Percentiles rank a stretch among this genome's conserved stretches.
These are phyloP conservation scores for Apostasia ramifera DNA, from an alignment of 106 monocot species.

Conservation along the genomic window DNA sequence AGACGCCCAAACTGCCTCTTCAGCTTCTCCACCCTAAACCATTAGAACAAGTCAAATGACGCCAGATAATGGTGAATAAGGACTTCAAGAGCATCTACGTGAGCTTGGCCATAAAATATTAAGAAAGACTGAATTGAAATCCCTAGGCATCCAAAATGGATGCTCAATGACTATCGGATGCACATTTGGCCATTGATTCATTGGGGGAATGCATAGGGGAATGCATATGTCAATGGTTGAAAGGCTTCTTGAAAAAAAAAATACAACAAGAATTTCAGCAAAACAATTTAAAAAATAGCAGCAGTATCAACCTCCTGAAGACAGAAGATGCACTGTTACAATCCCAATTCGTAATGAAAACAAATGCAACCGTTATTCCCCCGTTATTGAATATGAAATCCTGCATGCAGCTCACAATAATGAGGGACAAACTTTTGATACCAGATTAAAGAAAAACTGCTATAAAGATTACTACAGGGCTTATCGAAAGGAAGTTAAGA, in stretches of 20 bases:
- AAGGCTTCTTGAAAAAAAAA: neutral
- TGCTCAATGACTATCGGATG: no score
- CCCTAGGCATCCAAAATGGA: neutral
- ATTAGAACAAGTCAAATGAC: neutral
- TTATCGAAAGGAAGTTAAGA: conserved; percentile 78
- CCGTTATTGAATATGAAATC: conserved; percentile 99
- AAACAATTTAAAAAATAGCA: neutral
- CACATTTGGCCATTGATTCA: no score
- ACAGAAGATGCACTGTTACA: conserved; percentile 26
- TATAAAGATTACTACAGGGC: conserved; percentile 45
- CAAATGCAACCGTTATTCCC: conserved; percentile 76
- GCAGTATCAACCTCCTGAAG: conserved; percentile 50
- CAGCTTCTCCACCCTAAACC: conserved; percentile 57
- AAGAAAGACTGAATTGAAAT: no score
- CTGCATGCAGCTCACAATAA: conserved; percentile 22
- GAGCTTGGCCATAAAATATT: no score
- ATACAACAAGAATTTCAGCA: neutral
- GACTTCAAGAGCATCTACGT: no score
- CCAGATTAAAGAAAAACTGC: neutral
- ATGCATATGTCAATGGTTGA: neutral
- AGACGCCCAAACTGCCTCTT: conserved; percentile 77
- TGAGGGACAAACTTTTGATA: neutral
- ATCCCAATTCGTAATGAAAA: conserved; percentile 78
- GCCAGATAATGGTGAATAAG: no score
- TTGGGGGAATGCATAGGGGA: no score